Base-by-base conservation (phyloP, 805 yeast species). In the Lachancea mirantina region DNA sequence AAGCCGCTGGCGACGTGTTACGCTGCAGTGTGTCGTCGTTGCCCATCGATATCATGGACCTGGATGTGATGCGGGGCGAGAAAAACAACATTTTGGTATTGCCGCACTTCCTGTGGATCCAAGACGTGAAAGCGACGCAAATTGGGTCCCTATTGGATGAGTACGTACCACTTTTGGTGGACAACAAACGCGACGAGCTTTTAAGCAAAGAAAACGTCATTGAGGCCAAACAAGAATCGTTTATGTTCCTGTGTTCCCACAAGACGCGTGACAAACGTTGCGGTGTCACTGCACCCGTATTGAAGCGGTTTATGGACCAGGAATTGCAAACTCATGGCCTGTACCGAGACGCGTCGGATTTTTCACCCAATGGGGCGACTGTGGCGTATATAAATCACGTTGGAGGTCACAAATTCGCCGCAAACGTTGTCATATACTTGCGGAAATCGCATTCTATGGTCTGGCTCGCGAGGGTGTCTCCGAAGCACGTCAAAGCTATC, bases 331-430 rank as follows among this genome's bases (percentile, higher is more conserved):
- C 83, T 4, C 63, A 71, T 21, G 94, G 77, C 3, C 61, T 83
- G 11, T 73, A 74, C 45, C 68, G 97, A 48, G 96, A 89, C 55
- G 55, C 62, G 19, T 79, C 82, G 8, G 96, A 88, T 55, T 68
- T 66, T 30, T 68, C 87, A 34, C 76, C 83, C 0, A 77, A 68
- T 19, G 97, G 96, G 5, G 84, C 80, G 1, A 62, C 64, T 5
- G 84, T 87, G 2, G 64, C 70, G 2, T 87, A 56, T 46, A 71
- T 82, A 19, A 87, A 84, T 49, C 98, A 89, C 56, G 82, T 89
- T 17, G 98, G 98, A 5, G 97, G 97, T 4, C 98, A 89, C 60
- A 92, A 92, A 57, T 92, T 67, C 58, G 85, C 92, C 1, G 96
- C 96, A 2, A 89, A 89, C 55, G 82, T 84, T 3, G 68, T 85